phyloP scores from a whole-genome alignment of 2,329 filamentous ascomycete species.

The Emmonsiellopsis sp. region DNA sequence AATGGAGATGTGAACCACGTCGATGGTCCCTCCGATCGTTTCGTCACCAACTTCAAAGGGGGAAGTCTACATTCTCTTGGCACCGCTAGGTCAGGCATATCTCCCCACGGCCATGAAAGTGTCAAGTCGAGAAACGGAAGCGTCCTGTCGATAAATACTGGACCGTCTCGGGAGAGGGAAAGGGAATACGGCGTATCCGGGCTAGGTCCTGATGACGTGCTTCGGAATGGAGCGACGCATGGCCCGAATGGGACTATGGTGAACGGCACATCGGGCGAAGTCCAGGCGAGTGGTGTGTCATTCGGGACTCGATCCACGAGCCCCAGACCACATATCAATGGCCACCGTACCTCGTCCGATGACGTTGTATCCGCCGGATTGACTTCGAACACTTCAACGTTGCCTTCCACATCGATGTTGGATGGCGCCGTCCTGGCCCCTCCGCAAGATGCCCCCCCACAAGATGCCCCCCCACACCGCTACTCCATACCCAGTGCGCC shows the following conservation, averaged over 20 bases:
- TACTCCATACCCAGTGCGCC: constrained; percentile 7
- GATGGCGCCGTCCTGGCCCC: constrained; percentile 24
- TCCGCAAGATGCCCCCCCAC: constrained; percentile 20
- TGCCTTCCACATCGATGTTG: constrained; percentile 25
- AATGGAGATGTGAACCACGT: constrained; percentile 34
- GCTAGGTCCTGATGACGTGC: background rate
- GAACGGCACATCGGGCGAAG: background rate
- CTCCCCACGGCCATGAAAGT: constrained; percentile 34
- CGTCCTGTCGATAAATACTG: constrained; percentile 40
- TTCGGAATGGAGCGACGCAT: background rate
- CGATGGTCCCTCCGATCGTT: constrained; percentile 31
- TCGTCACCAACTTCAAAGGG: constrained; percentile 32
- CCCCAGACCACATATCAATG: constrained; percentile 24
- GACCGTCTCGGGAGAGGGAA: constrained; percentile 24
- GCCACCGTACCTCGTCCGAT: constrained; percentile 24
- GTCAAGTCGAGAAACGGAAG: constrained; percentile 34
- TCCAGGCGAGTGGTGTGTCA: background rate
- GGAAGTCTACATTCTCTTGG: constrained; percentile 47
- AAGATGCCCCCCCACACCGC: constrained; percentile 12
- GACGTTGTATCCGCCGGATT: constrained; percentile 21
- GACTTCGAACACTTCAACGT: constrained; percentile 20
- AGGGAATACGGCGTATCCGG: constrained; percentile 11
- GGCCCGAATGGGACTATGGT: background rate
- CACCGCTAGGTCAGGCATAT: constrained; percentile 45
- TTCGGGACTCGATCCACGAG: constrained; percentile 14